These are phyloP conservation scores for Henckelia pumila DNA, from an alignment of 257 asterid genomes.

Conservation along the genomic window DNA sequence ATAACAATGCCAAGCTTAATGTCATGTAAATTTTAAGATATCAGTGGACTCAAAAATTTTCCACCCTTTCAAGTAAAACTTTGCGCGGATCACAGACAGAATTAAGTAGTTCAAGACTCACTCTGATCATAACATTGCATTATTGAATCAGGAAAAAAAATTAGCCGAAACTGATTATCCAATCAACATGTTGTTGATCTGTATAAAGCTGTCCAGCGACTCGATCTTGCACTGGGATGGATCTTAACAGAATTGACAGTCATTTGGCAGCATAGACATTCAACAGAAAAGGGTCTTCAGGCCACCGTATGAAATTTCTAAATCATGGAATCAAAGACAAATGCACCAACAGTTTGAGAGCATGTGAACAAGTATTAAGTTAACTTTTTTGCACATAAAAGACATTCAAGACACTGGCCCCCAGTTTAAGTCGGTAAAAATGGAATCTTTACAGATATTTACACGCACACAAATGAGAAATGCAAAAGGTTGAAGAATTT, in stretches of 20 bases:
- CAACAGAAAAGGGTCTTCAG: too few relatives aligned
- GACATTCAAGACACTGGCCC: background rate
- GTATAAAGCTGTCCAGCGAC: too few relatives aligned
- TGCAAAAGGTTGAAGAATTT: background rate
- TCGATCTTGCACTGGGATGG: background rate
- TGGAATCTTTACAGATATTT: background rate
- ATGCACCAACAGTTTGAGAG: background rate
- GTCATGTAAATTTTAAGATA: too few relatives aligned
- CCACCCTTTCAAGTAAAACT: too few relatives aligned
- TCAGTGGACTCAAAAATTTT: too few relatives aligned
- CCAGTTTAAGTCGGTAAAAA: background rate
- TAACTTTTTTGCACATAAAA: background rate
- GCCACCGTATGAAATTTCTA: background rate
- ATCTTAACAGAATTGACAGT: background rate
- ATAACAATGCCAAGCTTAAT: too few relatives aligned
- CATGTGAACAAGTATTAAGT: background rate
- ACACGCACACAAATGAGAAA: background rate
- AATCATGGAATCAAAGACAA: background rate
- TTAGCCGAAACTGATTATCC: too few relatives aligned
- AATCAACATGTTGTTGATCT: too few relatives aligned
- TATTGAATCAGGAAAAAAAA: too few relatives aligned
- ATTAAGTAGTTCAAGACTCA: too few relatives aligned
- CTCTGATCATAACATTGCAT: too few relatives aligned
- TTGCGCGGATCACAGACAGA: too few relatives aligned
- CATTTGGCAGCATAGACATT: background rate